Percentiles rank a stretch among this genome's conserved stretches.
Conservation (phyloP, 2,329 filamentous ascomycete species). For the Dryadomyces sulphureus region DNA sequence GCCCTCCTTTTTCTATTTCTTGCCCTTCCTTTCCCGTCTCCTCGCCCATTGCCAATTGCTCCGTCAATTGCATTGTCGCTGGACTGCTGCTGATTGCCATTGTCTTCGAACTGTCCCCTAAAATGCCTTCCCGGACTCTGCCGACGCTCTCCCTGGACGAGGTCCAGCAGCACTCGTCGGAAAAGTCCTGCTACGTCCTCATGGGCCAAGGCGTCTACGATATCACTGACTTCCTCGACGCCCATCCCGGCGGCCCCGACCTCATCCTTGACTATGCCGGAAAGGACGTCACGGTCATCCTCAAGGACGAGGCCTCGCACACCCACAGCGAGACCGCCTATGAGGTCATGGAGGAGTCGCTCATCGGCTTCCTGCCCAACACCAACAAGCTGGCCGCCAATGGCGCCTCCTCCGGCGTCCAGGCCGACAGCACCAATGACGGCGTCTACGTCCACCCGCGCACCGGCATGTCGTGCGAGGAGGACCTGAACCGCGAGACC, state of each 20-base stretch:
- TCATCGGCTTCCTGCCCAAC: conserved; percentile 64
- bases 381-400: conserved; percentile 40
- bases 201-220: conserved; percentile 87
- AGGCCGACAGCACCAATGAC: conserved; percentile 7
- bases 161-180: conserved; percentile 64
- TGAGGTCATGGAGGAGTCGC: conserved; percentile 77
- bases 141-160: conserved; percentile 72
- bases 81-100: neutral
- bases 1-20: neutral
- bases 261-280: conserved; percentile 82
- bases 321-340: conserved; percentile 86
- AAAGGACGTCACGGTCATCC: conserved; percentile 68
- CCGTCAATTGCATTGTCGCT: neutral
- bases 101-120: neutral
- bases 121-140: conserved; percentile 67
- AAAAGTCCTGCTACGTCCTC: conserved; percentile 83
- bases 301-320: conserved; percentile 74
- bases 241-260: conserved; percentile 82
- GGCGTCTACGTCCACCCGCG: conserved; percentile 31
- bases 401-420: conserved; percentile 14
- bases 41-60: neutral
- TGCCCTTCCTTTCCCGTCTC: neutral
- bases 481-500: conserved; percentile 77
- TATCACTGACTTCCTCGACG: conserved; percentile 77
- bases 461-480: conserved; percentile 81